phyloP scores from a whole-genome alignment of 441 rosid genomes.

The Kokia cookei region DNA sequence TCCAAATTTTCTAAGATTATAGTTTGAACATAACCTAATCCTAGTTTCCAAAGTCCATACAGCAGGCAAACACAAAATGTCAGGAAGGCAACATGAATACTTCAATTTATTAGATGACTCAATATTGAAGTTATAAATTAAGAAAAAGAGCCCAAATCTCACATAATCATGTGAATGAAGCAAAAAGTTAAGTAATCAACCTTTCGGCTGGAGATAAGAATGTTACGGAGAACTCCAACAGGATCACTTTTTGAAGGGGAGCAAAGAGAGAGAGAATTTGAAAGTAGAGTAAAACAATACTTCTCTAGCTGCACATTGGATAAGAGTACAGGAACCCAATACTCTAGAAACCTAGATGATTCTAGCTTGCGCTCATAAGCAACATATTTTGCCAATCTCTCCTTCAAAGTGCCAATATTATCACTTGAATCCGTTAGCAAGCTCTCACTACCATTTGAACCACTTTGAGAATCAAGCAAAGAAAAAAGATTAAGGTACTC shows the following conservation, averaged over 20 bases:
- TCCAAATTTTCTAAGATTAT: background rate
- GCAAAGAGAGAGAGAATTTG: conserved; percentile 50
- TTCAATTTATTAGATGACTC: background rate
- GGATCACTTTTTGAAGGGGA: conserved; percentile 52
- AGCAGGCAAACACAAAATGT: background rate
- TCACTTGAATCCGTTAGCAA: conserved; percentile 20
- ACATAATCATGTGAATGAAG: conserved; percentile 6
- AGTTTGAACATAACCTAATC: background rate
- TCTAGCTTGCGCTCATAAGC: conserved; percentile 35
- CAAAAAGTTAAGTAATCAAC: conserved; percentile 30
- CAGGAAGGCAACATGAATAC: background rate
- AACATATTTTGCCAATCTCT: conserved; percentile 31
- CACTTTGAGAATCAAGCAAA: conserved; percentile 26
- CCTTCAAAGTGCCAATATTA: conserved; percentile 30
- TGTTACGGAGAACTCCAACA: conserved; percentile 59
- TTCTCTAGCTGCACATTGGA: conserved; percentile 87
- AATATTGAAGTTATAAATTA: background rate
- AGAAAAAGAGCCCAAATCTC: background rate
- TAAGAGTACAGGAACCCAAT: conserved; percentile 86
- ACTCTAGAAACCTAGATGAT: conserved; percentile 61
- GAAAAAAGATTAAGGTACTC: conserved; percentile 28
- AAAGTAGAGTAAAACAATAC: conserved; percentile 70
- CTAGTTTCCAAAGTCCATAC: background rate
- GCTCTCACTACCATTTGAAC: conserved; percentile 8
- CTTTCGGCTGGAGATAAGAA: conserved; percentile 61